Conservation (phyloP, 1,139 yeast species). For the Suzukiozyma palmioleophila region DNA sequence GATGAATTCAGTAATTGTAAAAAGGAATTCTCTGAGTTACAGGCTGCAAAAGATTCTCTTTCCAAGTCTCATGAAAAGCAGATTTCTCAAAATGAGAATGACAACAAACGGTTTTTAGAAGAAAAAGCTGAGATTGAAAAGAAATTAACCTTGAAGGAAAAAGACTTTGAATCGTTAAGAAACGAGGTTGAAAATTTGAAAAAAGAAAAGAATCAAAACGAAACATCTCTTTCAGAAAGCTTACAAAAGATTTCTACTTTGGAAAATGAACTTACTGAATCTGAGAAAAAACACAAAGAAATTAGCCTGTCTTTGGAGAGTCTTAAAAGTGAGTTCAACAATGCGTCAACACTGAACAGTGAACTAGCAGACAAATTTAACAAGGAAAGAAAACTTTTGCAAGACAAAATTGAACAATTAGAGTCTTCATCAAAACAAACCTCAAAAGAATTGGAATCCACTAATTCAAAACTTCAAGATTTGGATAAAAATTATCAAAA, state of each 20-base stretch:
- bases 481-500: not conserved
- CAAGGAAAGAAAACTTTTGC: not conserved
- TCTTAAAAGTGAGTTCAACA: not conserved
- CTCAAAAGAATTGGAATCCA: constrained; percentile 2
- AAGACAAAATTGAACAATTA: constrained; percentile 6
- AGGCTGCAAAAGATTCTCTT: not conserved
- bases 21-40: not conserved
- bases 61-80: not conserved
- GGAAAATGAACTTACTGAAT: constrained; percentile 15
- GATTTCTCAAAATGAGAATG: not conserved
- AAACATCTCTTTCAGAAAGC: constrained; percentile 4
- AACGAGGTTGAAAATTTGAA: constrained; percentile 1
- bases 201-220: constrained; percentile 3
- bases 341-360: not conserved
- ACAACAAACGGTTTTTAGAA: not conserved
- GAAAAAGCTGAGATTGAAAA: not conserved
- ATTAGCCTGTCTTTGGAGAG: not conserved
- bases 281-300: constrained; percentile 3
- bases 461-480: not conserved
- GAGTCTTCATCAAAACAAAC: constrained; percentile 5
- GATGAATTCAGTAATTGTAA: not conserved
- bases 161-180: not conserved
- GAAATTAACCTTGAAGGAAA: not conserved
- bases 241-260: constrained; percentile 11
- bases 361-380: constrained; percentile 2